Percentiles rank a stretch among this genome's conserved stretches.
Evolutionary conservation across 169 alveolate species (phyloP).

Genomic region (Plasmodium knowlesi): DNA sequence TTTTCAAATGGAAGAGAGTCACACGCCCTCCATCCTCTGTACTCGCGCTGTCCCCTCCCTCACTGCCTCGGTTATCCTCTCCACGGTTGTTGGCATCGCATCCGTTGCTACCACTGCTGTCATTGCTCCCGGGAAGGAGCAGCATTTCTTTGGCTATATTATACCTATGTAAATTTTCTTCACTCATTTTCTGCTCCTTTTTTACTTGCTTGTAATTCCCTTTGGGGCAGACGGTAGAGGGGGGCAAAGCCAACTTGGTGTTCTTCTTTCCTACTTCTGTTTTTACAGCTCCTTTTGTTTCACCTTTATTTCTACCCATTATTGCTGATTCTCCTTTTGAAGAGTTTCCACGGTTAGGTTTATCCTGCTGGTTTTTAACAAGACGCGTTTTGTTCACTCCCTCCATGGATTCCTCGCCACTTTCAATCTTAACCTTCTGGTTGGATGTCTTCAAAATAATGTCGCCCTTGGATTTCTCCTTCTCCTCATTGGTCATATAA

Average conservation of each 20-base stretch:
- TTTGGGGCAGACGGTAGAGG: neutral
- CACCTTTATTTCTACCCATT: neutral
- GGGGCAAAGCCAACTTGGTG: neutral
- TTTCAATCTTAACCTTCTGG: conserved; percentile 32
- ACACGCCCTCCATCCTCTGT: neutral
- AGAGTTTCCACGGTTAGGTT: neutral
- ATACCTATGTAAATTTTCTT: conserved; percentile 43
- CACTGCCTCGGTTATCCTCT: neutral
- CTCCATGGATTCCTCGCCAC: neutral
- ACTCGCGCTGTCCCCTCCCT: neutral
- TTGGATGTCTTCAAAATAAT: conserved; percentile 12
- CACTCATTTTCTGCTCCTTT: neutral
- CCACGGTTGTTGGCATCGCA: neutral
- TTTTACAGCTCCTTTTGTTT: neutral
- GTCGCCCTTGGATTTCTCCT: conserved; percentile 1
- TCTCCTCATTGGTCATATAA: conserved; percentile 36
- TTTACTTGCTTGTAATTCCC: neutral
- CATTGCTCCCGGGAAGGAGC: conserved; percentile 14
- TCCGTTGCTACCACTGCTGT: neutral
- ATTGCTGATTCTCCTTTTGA: neutral
- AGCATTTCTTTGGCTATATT: conserved; percentile 57
- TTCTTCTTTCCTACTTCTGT: neutral
- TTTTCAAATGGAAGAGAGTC: conserved; percentile 1
- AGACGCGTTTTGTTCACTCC: conserved; percentile 2
- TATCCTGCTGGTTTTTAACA: neutral